Evolutionary conservation across 2,329 filamentous ascomycete genomes (phyloP), one percentile per base, ranked within the genome.

Genomic region (Shiraia sp.): DNA sequence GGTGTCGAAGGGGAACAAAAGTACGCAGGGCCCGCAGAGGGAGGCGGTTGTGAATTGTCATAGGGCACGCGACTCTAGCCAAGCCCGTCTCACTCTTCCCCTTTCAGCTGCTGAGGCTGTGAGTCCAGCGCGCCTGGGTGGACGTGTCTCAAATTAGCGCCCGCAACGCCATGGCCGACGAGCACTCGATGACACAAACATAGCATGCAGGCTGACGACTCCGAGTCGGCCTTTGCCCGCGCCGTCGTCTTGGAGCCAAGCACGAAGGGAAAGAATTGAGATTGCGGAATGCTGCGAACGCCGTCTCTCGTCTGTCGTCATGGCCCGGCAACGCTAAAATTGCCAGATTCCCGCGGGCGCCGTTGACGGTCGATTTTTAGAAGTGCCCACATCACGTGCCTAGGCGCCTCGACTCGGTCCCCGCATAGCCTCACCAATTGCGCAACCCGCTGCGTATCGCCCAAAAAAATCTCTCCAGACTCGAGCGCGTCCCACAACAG

Each of bases 91-190:
- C 14, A 28, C 34, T 8, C 19, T 5, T 22, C 19, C 8, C 4
- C 19, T 22, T 22, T 22, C 8, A 22, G 19, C 19, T 22, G 19
- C 19, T 36, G 34, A 36, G 34, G 34, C 34, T 27, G 24, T 16
- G 24, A 22, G 25, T n/a, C 34, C 34, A 29, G 34, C 27, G 24
- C 34, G 34, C 28, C 24, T 36, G 19, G 4, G 19, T 22, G 19
- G 19, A 22, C 19, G 19, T 22, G 19, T 22, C 19, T 5, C 4
- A 23, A 16, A 26, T 26, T 15, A 25, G 34, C 34, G 34, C 33
- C 33, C 15, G 32, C 32, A 15, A 27, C 32, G 32, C 33, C 33
- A 10, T 25, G 10, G 14, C n/a, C 13, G 22, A 16, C 23, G 9
- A 9, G n/a, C 24, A 26, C 19, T 36, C 15, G 15, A 29, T 26